These are phyloP conservation scores for Rhizoctonia solani DNA, from an alignment of 1,284 basidiomycete species.

Conservation along the genomic window DNA sequence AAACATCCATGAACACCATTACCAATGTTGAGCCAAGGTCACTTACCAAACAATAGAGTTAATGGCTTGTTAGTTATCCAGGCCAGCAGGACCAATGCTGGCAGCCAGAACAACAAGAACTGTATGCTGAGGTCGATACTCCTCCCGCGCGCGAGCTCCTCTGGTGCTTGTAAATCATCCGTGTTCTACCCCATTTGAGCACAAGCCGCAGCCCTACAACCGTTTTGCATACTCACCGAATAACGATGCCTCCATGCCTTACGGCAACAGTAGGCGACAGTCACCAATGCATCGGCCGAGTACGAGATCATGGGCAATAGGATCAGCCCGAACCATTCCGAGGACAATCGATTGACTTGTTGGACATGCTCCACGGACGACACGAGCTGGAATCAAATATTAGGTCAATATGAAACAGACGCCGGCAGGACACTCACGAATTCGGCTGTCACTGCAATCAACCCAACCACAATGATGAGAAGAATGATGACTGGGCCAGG, in stretches of 20 bases:
- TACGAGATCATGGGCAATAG: conserved; percentile 29
- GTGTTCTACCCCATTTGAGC: neutral
- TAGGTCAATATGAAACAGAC: neutral
- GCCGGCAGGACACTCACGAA: conserved; percentile 34
- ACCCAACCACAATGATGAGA: neutral
- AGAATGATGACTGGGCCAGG: conserved; percentile 14
- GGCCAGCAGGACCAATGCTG: conserved; percentile 14
- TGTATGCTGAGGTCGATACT: conserved; percentile 34
- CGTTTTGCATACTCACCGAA: neutral
- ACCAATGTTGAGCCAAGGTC: neutral
- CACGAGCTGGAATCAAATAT: conserved; percentile 6
- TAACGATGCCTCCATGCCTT: conserved; percentile 6
- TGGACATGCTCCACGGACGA: conserved; percentile 24
- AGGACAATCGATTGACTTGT: neutral
- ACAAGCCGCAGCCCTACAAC: neutral
- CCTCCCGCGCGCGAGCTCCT: conserved; percentile 23
- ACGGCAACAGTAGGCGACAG: conserved; percentile 24
- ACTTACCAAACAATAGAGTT: conserved; percentile 34
- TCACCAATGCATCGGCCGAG: conserved; percentile 29
- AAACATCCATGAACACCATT: neutral
- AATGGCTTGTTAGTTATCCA: conserved; percentile 27
- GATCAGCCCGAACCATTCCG: conserved; percentile 34
- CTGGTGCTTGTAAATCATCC: conserved; percentile 20
- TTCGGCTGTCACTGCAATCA: conserved; percentile 33
- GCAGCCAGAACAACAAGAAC: conserved; percentile 35